These are phyloP conservation scores for Huiozyma sinensis DNA, from an alignment of 805 yeast genomes.

Conservation along the genomic window DNA sequence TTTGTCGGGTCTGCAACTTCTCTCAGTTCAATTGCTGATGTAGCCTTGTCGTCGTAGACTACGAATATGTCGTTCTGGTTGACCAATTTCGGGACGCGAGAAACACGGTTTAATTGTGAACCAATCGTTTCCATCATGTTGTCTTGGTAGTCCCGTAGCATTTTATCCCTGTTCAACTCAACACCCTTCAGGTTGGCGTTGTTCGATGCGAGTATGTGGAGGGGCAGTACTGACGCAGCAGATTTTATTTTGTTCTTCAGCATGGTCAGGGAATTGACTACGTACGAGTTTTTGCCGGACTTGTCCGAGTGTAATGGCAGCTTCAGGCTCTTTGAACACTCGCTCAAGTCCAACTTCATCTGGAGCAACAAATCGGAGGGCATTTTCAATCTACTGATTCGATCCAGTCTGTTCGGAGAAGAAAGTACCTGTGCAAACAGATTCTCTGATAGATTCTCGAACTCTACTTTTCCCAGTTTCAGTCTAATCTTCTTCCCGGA, in stretches of 20 bases:
- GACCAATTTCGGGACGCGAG: neutral
- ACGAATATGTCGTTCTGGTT: neutral
- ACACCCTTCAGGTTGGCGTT: neutral
- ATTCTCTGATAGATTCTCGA: slow-evolving; percentile 22
- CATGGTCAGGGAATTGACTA: slow-evolving; percentile 10
- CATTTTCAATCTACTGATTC: slow-evolving; percentile 25
- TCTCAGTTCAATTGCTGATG: too few relatives aligned
- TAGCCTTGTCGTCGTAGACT: neutral
- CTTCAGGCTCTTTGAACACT: neutral
- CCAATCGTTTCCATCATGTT: neutral
- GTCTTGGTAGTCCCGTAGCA: neutral
- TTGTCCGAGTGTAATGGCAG: neutral
- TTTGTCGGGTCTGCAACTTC: too few relatives aligned
- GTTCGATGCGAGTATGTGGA: neutral
- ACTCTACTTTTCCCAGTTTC: neutral
- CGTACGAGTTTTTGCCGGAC: slow-evolving; percentile 12
- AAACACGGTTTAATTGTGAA: neutral
- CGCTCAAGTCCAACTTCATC: slow-evolving; percentile 16
- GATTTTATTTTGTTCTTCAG: slow-evolving; percentile 2
- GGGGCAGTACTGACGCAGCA: slow-evolving; percentile 8
- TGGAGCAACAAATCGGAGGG: slow-evolving; percentile 33
- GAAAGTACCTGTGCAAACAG: slow-evolving; percentile 31
- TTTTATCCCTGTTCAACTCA: neutral
- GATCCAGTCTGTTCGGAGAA: slow-evolving; percentile 36
- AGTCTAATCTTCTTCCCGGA: slow-evolving; percentile 22